Conservation (phyloP, 495 filamentous ascomycete genomes). For the Penicillium longicatenatum region DNA sequence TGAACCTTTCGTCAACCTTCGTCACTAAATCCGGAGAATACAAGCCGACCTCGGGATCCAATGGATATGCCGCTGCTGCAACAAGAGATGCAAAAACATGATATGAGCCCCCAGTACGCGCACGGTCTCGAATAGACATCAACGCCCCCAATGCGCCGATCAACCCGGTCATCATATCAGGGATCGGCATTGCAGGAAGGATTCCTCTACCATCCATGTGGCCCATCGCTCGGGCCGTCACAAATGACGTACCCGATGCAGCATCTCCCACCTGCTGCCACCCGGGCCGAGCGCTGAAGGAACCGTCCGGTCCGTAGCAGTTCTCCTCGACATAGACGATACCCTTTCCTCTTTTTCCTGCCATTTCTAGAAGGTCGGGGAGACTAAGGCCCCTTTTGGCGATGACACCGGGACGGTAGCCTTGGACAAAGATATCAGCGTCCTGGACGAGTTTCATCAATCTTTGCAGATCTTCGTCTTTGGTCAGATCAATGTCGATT, state of each 20-base stretch:
- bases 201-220: slow-evolving; percentile 63
- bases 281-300: slow-evolving; percentile 40
- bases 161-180: slow-evolving; percentile 66
- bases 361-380: slow-evolving; percentile 51
- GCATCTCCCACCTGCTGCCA: slow-evolving; percentile 52
- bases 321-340: slow-evolving; percentile 66
- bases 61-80: slow-evolving; percentile 21
- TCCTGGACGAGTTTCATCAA: slow-evolving; percentile 48
- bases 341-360: slow-evolving; percentile 47
- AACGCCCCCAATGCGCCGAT: slow-evolving; percentile 58
- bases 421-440: slow-evolving; percentile 59
- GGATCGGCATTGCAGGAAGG: slow-evolving; percentile 70
- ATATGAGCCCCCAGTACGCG: slow-evolving; percentile 31
- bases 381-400: slow-evolving; percentile 48
- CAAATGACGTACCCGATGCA: slow-evolving; percentile 23
- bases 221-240: slow-evolving; percentile 46
- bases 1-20: too few relatives aligned
- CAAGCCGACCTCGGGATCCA: slow-evolving; percentile 28
- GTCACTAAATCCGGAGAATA: slow-evolving; percentile 17
- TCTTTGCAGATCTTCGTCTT: slow-evolving; percentile 43
- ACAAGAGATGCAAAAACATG: slow-evolving; percentile 30
- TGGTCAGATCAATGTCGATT: slow-evolving; percentile 51
- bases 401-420: slow-evolving; percentile 42
- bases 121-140: slow-evolving; percentile 37
- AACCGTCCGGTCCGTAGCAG: slow-evolving; percentile 56